Percentiles rank a stretch among this genome's conserved stretches.
These are phyloP conservation scores for Heliocybe sulcata DNA, from an alignment of 1,284 basidiomycete species.

Conservation along the genomic window DNA sequence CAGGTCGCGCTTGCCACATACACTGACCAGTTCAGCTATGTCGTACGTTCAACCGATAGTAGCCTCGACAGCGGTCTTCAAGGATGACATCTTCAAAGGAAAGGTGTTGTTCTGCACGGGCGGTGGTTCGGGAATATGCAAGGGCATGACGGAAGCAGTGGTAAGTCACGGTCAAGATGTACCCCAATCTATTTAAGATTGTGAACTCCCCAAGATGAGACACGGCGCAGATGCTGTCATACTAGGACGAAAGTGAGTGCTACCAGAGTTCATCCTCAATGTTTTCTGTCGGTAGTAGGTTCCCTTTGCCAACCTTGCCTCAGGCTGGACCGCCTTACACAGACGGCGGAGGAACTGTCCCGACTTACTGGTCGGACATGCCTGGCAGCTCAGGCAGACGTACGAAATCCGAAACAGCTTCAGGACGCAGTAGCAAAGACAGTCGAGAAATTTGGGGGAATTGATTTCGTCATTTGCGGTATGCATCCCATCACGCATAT, in stretches of 20 bases:
- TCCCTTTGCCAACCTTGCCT: background rate
- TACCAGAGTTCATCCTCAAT: background rate
- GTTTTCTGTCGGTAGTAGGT: background rate
- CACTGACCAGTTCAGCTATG: no score
- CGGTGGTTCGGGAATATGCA: constrained; percentile 89
- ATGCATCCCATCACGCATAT: constrained; percentile 9
- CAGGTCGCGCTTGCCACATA: no score
- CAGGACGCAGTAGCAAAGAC: constrained; percentile 73
- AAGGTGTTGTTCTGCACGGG: constrained; percentile 95
- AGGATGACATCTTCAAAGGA: constrained; percentile 78
- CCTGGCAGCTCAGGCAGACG: constrained; percentile 76
- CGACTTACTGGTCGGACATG: constrained; percentile 66
- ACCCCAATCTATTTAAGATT: background rate
- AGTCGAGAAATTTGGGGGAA: constrained; percentile 74
- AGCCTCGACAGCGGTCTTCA: constrained; percentile 62
- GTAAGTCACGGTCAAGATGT: background rate
- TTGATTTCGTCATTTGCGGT: constrained; percentile 96
- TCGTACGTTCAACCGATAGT: constrained; percentile 30
- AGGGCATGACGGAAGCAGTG: constrained; percentile 46
- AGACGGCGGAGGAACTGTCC: constrained; percentile 69
- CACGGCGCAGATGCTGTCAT: constrained; percentile 83
- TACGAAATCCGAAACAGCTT: constrained; percentile 70
- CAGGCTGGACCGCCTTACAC: constrained; percentile 71
- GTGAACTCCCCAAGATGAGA: constrained; percentile 50
- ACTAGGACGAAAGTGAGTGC: constrained; percentile 75